Conservation (phyloP, 2,329 filamentous ascomycete species). For the Trichophyton schoenleinii region DNA sequence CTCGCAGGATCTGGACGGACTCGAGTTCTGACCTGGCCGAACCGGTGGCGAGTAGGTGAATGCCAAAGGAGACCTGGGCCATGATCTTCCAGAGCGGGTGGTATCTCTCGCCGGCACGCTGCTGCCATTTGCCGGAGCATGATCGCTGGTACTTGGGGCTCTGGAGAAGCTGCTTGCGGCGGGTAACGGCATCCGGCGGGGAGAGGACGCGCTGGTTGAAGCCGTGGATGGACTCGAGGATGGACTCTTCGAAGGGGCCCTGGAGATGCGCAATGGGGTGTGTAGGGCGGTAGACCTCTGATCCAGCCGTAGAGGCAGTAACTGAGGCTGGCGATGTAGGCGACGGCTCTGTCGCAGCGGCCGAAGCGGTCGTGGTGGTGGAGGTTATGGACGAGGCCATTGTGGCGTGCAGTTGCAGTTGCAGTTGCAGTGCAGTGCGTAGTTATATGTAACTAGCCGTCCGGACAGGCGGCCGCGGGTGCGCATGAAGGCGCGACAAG, state of each 20-base stretch:
- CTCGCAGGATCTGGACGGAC: conserved; percentile 78
- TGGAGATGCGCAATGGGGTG: conserved; percentile 34
- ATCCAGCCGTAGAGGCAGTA: neutral
- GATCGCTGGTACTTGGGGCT: conserved; percentile 56
- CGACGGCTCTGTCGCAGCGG: neutral
- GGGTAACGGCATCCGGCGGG: conserved; percentile 30
- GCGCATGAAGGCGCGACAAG: neutral
- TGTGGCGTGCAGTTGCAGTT: too few species aligned
- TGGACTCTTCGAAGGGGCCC: conserved; percentile 36
- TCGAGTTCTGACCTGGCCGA: conserved; percentile 81
- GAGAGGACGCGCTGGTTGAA: conserved; percentile 20
- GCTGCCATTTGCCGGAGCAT: conserved; percentile 63
- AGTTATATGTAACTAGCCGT: neutral
- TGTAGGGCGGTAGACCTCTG: neutral
- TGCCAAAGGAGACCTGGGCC: conserved; percentile 84
- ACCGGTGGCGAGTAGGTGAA: conserved; percentile 72
- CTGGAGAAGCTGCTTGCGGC: conserved; percentile 56
- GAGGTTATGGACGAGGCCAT: neutral
- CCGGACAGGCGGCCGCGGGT: neutral
- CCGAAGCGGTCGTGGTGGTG: neutral
- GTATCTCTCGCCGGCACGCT: conserved; percentile 60
- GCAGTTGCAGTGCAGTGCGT: neutral
- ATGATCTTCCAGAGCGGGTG: conserved; percentile 85
- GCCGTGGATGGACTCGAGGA: conserved; percentile 25
- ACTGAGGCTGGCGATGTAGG: neutral